Conservation (phyloP, 371 early-diverging fungal species). For the Mucor lusitanicus region DNA sequence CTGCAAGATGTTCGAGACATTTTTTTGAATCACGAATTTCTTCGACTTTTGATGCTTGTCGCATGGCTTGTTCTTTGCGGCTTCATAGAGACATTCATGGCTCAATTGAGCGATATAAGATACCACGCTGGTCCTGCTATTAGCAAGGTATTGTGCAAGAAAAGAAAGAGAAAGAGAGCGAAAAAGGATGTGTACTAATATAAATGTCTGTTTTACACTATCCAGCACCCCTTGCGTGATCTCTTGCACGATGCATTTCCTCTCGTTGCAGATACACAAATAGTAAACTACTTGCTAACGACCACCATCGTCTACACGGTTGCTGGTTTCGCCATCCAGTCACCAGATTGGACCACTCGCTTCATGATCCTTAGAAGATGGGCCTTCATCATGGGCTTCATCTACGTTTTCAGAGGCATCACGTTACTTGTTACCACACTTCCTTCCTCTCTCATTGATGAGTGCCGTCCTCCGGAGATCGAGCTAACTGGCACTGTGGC, state of each 20-base stretch:
- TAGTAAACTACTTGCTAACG: constrained; percentile 53
- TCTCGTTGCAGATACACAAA: constrained; percentile 26
- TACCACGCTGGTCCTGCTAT: constrained; percentile 16
- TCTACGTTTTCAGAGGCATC: constrained; percentile 64
- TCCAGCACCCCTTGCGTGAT: constrained; percentile 34
- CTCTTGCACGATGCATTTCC: constrained; percentile 43
- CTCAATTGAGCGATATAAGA: constrained; percentile 41
- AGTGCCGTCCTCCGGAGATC: constrained; percentile 47
- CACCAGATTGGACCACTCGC: constrained; percentile 54
- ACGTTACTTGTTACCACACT: constrained; percentile 70
- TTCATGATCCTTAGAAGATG: constrained; percentile 60
- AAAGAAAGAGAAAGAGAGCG: neutral
- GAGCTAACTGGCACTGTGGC: constrained; percentile 26
- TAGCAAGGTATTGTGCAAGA: constrained; percentile 21
- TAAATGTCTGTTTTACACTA: neutral
- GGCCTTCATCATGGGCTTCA: constrained; percentile 56
- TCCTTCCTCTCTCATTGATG: constrained; percentile 57
- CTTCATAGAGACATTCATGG: constrained; percentile 38
- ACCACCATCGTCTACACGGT: constrained; percentile 48
- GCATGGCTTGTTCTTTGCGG: constrained; percentile 37
- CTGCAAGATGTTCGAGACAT: constrained; percentile 25
- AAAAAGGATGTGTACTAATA: neutral
- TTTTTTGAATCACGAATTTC: constrained; percentile 36
- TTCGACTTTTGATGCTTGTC: constrained; percentile 22
- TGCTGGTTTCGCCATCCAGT: constrained; percentile 43